A percentile compares a stretch with the other conserved stretches of the same genome.
phyloP scores from a whole-genome alignment of 768 basidiomycete genomes.

The Hericium alpestre region DNA sequence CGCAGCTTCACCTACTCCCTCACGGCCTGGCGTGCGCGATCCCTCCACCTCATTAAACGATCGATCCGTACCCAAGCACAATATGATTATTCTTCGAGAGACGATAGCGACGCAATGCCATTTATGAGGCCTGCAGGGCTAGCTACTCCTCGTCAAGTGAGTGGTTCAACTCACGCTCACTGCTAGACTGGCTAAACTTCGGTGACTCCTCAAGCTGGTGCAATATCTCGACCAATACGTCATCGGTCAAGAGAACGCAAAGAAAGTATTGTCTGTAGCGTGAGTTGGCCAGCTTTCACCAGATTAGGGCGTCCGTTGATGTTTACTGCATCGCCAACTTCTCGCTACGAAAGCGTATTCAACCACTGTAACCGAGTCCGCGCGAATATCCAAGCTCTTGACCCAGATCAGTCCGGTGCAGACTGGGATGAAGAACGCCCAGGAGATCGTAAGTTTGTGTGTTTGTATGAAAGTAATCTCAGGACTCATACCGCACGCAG shows the following conservation, averaged over 20 bases:
- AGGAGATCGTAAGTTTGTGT: slow-evolving; percentile 21
- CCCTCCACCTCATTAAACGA: neutral
- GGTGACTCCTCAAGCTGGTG: slow-evolving; percentile 43
- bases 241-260: slow-evolving; percentile 85
- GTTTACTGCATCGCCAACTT: neutral
- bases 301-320: neutral
- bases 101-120: slow-evolving; percentile 1
- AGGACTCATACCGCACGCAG: neutral
- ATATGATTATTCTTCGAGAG: slow-evolving; percentile 9
- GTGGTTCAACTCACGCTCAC: neutral
- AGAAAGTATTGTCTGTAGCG: slow-evolving; percentile 92
- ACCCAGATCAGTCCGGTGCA: slow-evolving; percentile 24
- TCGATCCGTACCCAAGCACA: slow-evolving; percentile 12
- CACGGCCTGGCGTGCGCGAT: neutral
- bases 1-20: neutral
- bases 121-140: slow-evolving; percentile 4
- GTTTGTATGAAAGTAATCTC: neutral
- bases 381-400: slow-evolving; percentile 48
- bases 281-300: slow-evolving; percentile 30
- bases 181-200: too few relatives aligned
- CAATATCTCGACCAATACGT: slow-evolving; percentile 84
- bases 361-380: slow-evolving; percentile 89
- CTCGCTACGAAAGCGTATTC: slow-evolving; percentile 52
- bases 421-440: slow-evolving; percentile 19
- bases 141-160: slow-evolving; percentile 45